Evolutionary conservation across 2,329 filamentous ascomycete species (phyloP).

Genomic region (Neonectria punicea): DNA sequence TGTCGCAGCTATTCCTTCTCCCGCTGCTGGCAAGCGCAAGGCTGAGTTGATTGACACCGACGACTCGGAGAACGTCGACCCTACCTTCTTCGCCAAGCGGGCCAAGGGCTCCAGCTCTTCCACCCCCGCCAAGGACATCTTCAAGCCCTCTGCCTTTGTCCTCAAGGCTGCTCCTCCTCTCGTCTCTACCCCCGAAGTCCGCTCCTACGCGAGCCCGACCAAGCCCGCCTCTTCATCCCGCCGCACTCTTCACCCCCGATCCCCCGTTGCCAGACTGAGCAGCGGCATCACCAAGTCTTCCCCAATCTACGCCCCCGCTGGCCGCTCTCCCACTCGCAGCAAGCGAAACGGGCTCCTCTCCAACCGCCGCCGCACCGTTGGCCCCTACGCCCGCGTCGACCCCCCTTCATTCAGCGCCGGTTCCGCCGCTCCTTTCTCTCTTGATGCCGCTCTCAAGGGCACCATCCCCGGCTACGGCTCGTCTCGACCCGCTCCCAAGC

Average conservation of each 20-base stretch:
- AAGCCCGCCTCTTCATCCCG: conserved; percentile 50
- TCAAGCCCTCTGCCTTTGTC: conserved; percentile 61
- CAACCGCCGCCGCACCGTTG: conserved; percentile 72
- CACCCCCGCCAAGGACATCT: conserved; percentile 55
- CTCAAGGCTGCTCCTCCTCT: conserved; percentile 55
- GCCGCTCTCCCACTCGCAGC: conserved; percentile 79
- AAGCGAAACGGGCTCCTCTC: conserved; percentile 77
- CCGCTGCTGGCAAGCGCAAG: conserved; percentile 66
- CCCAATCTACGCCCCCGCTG: conserved; percentile 75
- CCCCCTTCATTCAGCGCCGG: conserved; percentile 69
- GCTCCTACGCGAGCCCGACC: conserved; percentile 46
- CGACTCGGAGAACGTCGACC: conserved; percentile 72
- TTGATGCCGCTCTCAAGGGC: conserved; percentile 84
- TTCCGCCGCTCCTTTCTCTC: conserved; percentile 77
- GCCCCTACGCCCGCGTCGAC: conserved; percentile 75
- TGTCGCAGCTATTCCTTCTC: conserved; percentile 52
- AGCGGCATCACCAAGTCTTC: conserved; percentile 58
- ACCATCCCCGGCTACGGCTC: conserved; percentile 73
- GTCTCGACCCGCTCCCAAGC: conserved; percentile 45
- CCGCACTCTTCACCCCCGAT: conserved; percentile 63
- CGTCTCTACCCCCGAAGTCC: conserved; percentile 42
- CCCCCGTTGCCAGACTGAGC: conserved; percentile 60
- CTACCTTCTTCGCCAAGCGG: conserved; percentile 65
- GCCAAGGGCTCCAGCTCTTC: conserved; percentile 61
- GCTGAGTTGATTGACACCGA: conserved; percentile 62